Evolutionary conservation across 2,329 filamentous ascomycete genomes (phyloP), one percentile per base, ranked within the genome.

Genomic region (Metarhizium anisopliae): DNA sequence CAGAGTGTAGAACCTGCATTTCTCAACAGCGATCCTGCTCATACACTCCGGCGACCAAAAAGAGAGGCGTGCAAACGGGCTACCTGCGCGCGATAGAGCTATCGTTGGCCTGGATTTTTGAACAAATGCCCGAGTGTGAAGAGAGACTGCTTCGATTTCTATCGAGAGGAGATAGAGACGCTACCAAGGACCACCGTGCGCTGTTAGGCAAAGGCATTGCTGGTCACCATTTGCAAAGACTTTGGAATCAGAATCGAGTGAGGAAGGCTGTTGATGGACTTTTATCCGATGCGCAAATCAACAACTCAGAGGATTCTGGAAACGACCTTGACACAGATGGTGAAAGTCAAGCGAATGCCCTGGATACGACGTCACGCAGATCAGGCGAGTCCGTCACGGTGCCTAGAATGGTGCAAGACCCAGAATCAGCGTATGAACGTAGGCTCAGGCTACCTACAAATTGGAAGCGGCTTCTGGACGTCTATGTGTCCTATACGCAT

Each of bases 41-140:
- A 16, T 92, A 91, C 67, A 83, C 86, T 59, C 79, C 85, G 54
- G 84, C 83, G 54, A 83, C 86, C 7, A 90, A 89, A 70, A 90
- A 90, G 68, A 78, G 88, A 59, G 88, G 89, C 4, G 82, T 92
- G 11, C 87, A 87, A 62, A 88, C 88, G n/a, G 88, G 89, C 16
- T 90, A 91, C 64, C 85, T 92, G 55, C 80, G 87, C 38, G 86
- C 86, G 0, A 74, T 92, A 18, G 88, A 92, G 68, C 69, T 87
- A 47, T 79, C 85, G 10, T 75, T 88, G 55, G 85, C 84, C 13
- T 84, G 84, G 75, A 71, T 87, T 1, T 85, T 89, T 58, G 78
- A 82, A 57, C 79, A 80, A 55, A 77, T 83, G 40, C 76, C 81
- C 14, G 81, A 78, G 10, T 78, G 76, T 51, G 85, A 89, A 67